A percentile compares a stretch with the other conserved stretches of the same genome.
These are phyloP conservation scores for Circinella umbellata DNA, from an alignment of 371 early-diverging fungal genomes.

Conservation along the genomic window DNA sequence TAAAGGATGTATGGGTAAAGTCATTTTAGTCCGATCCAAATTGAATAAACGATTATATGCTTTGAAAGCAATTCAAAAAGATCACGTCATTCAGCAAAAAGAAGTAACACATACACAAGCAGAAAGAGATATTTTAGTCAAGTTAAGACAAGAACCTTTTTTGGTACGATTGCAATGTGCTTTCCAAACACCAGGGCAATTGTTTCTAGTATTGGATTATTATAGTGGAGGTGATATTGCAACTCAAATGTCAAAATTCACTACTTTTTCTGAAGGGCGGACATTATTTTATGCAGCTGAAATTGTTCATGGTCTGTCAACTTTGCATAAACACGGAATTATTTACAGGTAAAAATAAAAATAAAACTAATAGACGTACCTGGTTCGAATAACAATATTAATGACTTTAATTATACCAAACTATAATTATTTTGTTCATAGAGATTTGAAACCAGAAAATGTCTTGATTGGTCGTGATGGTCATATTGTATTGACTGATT, in stretches of 20 bases:
- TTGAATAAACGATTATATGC: constrained; percentile 61
- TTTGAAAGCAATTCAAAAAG: constrained; percentile 75
- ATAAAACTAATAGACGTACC: too few species aligned
- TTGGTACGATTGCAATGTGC: constrained; percentile 73
- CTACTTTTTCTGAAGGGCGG: constrained; percentile 72
- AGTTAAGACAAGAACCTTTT: constrained; percentile 70
- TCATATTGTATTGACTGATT: constrained; percentile 88
- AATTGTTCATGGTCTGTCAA: constrained; percentile 81
- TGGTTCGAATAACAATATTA: background rate
- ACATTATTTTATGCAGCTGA: constrained; percentile 89
- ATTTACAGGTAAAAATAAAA: constrained; percentile 67
- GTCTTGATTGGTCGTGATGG: constrained; percentile 78
- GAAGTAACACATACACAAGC: constrained; percentile 68
- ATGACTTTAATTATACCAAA: background rate
- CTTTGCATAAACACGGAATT: constrained; percentile 85
- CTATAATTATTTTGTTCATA: too few species aligned
- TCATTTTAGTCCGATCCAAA: constrained; percentile 60
- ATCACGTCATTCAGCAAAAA: constrained; percentile 62
- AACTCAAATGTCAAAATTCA: constrained; percentile 71
- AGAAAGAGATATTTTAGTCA: constrained; percentile 74
- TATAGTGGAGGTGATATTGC: constrained; percentile 85
- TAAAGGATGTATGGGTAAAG: constrained; percentile 82
- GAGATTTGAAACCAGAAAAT: constrained; percentile 87
- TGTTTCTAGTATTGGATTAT: constrained; percentile 88
- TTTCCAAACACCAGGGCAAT: constrained; percentile 70